Percentiles rank a stretch among this genome's conserved stretches.
Conservation (phyloP, 371 early-diverging fungal genomes). For the Rhizomucor miehei region DNA sequence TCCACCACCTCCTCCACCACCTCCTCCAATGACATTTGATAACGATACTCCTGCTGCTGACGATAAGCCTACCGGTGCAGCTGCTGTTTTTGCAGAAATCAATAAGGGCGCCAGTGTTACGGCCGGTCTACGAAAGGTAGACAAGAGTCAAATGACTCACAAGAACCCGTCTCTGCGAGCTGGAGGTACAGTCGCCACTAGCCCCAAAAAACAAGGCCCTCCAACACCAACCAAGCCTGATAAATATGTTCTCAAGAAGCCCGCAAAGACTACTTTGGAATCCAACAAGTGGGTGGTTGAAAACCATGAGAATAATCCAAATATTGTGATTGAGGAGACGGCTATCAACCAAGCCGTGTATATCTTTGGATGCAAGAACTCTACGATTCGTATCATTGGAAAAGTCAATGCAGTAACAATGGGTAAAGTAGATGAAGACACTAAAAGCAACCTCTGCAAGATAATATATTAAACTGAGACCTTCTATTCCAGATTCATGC, state of each 20-base stretch:
- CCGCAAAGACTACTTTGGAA: conserved; percentile 79
- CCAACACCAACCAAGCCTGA: conserved; percentile 65
- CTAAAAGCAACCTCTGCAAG: too few relatives aligned
- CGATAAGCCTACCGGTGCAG: conserved; percentile 36
- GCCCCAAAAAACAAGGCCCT: conserved; percentile 57
- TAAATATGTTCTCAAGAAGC: conserved; percentile 66
- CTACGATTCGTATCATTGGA: conserved; percentile 85
- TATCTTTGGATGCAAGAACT: conserved; percentile 88
- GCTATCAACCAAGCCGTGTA: conserved; percentile 90
- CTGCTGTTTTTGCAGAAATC: conserved; percentile 83
- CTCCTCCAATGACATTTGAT: conserved; percentile 55
- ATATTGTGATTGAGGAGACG: conserved; percentile 75
- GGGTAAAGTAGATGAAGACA: conserved; percentile 41
- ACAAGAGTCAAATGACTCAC: conserved; percentile 94
- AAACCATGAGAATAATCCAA: conserved; percentile 74
- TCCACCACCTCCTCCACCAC: conserved; percentile 68
- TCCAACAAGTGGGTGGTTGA: conserved; percentile 95
- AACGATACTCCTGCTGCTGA: conserved; percentile 16
- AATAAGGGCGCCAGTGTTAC: conserved; percentile 84
- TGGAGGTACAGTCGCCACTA: conserved; percentile 49
- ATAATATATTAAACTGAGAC: background rate
- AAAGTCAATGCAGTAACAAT: conserved; percentile 90
- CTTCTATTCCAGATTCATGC: conserved; percentile 63
- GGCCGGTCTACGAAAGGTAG: conserved; percentile 87
- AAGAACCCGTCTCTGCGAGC: conserved; percentile 90